These are phyloP conservation scores for Flaveria floridana DNA, from an alignment of 140 eudicot species.

Conservation along the genomic window DNA sequence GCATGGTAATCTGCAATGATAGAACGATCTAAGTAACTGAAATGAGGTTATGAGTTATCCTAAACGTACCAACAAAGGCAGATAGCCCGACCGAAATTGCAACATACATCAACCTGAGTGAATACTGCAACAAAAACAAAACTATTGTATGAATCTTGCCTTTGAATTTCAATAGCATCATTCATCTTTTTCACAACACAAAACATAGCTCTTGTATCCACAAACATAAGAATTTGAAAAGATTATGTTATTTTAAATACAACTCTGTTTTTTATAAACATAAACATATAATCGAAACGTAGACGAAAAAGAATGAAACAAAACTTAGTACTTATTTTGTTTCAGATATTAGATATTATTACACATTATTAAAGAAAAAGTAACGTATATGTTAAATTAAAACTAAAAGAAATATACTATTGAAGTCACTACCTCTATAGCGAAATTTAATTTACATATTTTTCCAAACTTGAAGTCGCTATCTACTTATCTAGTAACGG, in stretches of 20 bases:
- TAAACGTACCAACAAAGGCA: constrained; percentile 63
- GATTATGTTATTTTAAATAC: no score
- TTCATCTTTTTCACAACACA: no score
- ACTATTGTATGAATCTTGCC: not conserved
- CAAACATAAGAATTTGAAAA: not conserved
- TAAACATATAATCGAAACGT: not conserved
- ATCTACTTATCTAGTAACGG: no score
- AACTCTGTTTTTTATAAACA: not conserved
- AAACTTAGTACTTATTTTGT: no score
- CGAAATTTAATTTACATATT: no score
- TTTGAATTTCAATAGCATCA: no score
- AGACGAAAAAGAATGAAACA: not conserved
- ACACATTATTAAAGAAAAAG: no score
- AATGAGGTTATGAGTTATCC: not conserved
- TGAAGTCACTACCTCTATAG: no score
- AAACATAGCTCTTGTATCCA: not conserved
- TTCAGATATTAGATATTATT: no score
- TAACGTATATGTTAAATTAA: no score
- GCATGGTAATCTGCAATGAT: not conserved
- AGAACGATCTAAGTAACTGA: not conserved
- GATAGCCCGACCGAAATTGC: constrained; percentile 63
- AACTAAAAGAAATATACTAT: no score
- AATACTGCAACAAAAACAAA: constrained; percentile 44
- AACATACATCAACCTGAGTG: constrained; percentile 65
- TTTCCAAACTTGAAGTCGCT: no score